A percentile compares a stretch with the other conserved stretches of the same genome.
phyloP scores from a whole-genome alignment of 495 filamentous ascomycete species.

The Aspergillus sclerotioniger region DNA sequence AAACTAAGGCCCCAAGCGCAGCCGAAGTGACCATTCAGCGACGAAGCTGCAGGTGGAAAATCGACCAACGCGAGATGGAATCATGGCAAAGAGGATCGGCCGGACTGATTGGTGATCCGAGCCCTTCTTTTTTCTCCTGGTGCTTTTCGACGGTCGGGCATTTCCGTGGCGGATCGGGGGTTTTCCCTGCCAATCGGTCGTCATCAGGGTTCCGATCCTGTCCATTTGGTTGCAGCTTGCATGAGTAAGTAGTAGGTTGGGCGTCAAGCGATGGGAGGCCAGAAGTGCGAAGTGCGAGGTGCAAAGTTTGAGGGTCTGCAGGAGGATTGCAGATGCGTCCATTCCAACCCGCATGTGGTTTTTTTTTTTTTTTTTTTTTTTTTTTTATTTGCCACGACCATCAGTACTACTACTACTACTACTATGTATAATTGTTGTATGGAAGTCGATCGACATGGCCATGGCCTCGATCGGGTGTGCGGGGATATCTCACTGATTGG shows the following conservation, averaged over 20 bases:
- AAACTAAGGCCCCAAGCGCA: not conserved
- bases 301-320: no score
- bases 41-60: constrained; percentile 13
- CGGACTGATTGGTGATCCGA: constrained; percentile 15
- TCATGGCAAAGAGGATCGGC: constrained; percentile 10
- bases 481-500: constrained; percentile 31
- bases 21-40: constrained; percentile 3
- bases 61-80: constrained; percentile 16
- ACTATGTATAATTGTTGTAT: no score
- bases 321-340: not conserved
- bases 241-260: no score
- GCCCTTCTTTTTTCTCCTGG: constrained; percentile 14
- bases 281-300: no score
- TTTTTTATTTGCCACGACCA: no score
- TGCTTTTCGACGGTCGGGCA: constrained; percentile 30
- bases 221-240: no score
- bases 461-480: constrained; percentile 27
- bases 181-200: constrained; percentile 36
- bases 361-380: no score
- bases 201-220: no score
- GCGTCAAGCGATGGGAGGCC: no score
- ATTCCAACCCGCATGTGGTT: not conserved
- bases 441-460: constrained; percentile 30
- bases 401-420: no score
- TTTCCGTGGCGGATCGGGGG: constrained; percentile 42